Percentiles rank a stretch among this genome's conserved stretches.
phyloP scores from a whole-genome alignment of 768 basidiomycete species.

The Imleria badia region DNA sequence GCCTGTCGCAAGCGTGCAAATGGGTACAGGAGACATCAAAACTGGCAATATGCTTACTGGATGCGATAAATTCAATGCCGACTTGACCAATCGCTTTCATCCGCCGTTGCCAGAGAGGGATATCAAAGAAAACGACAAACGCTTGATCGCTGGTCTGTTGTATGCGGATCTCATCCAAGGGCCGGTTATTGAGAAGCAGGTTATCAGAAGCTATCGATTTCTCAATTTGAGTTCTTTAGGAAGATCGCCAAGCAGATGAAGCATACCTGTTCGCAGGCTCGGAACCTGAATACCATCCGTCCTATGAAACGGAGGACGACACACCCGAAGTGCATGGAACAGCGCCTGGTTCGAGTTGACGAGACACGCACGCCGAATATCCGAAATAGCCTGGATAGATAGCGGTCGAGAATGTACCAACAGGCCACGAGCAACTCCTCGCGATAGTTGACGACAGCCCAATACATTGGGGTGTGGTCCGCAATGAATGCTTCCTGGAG shows the following conservation, averaged over 20 bases:
- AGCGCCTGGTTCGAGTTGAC: conserved; percentile 26
- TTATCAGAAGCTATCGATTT: conserved; percentile 40
- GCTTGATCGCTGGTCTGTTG: conserved; percentile 46
- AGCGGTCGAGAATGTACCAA: conserved; percentile 51
- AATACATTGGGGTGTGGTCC: conserved; percentile 31
- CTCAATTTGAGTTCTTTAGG: background rate
- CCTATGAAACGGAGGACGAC: conserved; percentile 22
- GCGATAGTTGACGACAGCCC: conserved; percentile 36
- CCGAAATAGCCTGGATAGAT: conserved; percentile 45
- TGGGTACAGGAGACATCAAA: background rate
- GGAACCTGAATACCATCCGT: conserved; percentile 21
- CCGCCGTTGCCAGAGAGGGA: conserved; percentile 64
- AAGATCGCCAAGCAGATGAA: conserved; percentile 14
- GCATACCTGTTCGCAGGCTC: conserved; percentile 16
- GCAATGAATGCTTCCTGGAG: conserved; percentile 26
- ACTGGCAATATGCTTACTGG: conserved; percentile 3
- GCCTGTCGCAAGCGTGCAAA: conserved; percentile 2
- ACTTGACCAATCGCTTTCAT: conserved; percentile 62
- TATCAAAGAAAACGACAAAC: conserved; percentile 51
- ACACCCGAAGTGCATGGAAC: conserved; percentile 28
- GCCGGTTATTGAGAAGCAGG: conserved; percentile 37
- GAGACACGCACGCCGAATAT: conserved; percentile 68
- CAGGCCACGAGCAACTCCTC: conserved; percentile 47
- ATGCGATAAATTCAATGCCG: conserved; percentile 67
- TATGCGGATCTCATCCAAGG: conserved; percentile 53